These are phyloP conservation scores for Marasmius oreades DNA, from an alignment of 1,284 basidiomycete genomes.

Conservation along the genomic window DNA sequence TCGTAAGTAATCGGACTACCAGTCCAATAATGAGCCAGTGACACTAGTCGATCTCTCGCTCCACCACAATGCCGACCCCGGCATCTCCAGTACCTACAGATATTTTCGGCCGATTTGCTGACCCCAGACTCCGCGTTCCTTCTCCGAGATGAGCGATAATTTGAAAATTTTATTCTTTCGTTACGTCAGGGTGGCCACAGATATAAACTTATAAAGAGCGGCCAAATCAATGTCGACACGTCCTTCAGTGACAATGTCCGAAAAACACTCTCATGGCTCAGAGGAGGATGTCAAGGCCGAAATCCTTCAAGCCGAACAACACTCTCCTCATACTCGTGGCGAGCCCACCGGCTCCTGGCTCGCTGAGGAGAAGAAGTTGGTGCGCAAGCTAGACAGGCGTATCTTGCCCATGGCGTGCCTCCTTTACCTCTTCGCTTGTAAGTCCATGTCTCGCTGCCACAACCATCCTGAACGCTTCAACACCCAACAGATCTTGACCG, in stretches of 20 bases:
- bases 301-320: not conserved
- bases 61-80: too few species aligned
- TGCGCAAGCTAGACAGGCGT: conserved; percentile 62
- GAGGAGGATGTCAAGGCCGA: conserved; percentile 11
- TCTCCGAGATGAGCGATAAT: too few species aligned
- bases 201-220: too few species aligned
- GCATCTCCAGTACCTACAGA: too few species aligned
- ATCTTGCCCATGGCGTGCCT: conserved; percentile 70
- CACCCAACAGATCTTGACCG: conserved; percentile 60
- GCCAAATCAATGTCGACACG: not conserved
- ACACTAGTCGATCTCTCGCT: too few species aligned
- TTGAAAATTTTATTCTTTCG: too few species aligned
- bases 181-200: too few species aligned
- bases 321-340: not conserved
- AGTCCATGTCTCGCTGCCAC: conserved; percentile 23
- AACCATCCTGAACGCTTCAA: conserved; percentile 6
- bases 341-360: conserved; percentile 7
- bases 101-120: too few species aligned
- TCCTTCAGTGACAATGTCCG: not conserved
- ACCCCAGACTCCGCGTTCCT: too few species aligned
- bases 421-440: conserved; percentile 74
- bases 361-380: conserved; percentile 50
- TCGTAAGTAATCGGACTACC: too few species aligned
- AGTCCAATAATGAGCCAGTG: too few species aligned
- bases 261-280: conserved; percentile 3